These are phyloP conservation scores for Eimeria acervulina DNA, from an alignment of 169 alveolate genomes.

Conservation along the genomic window DNA sequence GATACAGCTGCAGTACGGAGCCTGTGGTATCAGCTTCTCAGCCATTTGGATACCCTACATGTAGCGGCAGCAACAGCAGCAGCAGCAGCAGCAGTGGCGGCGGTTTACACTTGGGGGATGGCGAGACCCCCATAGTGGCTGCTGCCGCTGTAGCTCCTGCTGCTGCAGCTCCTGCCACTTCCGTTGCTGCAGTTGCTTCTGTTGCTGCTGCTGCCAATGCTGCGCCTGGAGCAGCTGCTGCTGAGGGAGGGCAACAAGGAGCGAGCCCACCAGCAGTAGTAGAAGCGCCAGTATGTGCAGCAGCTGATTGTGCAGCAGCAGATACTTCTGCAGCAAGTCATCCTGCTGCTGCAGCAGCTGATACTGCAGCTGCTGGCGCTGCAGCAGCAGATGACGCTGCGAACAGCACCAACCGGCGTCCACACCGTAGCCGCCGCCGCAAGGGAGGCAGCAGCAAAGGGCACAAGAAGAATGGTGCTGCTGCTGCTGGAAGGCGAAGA, in stretches of 20 bases:
- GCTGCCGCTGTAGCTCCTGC: neutral
- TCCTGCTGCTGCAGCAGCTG: neutral
- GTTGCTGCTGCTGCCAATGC: neutral
- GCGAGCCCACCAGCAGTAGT: neutral
- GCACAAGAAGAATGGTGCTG: neutral
- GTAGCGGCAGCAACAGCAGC: slow-evolving; percentile 10
- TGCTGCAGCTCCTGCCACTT: neutral
- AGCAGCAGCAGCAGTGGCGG: neutral
- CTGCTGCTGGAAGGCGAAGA: slow-evolving; percentile 21
- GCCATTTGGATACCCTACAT: neutral
- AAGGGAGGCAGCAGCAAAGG: slow-evolving; percentile 31
- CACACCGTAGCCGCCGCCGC: slow-evolving; percentile 46
- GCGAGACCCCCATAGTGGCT: neutral
- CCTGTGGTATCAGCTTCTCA: neutral
- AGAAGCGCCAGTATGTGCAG: neutral
- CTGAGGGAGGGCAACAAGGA: neutral
- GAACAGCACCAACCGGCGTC: slow-evolving; percentile 18
- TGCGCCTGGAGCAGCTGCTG: slow-evolving; percentile 7
- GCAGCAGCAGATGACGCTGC: neutral
- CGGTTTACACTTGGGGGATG: neutral
- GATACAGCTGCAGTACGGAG: neutral
- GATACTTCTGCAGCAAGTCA: neutral
- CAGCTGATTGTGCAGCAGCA: neutral
- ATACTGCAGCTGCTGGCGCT: neutral
- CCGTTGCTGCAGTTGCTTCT: neutral